Conservation (phyloP, 305 asterid genomes). For the Fraxinus platypoda region DNA sequence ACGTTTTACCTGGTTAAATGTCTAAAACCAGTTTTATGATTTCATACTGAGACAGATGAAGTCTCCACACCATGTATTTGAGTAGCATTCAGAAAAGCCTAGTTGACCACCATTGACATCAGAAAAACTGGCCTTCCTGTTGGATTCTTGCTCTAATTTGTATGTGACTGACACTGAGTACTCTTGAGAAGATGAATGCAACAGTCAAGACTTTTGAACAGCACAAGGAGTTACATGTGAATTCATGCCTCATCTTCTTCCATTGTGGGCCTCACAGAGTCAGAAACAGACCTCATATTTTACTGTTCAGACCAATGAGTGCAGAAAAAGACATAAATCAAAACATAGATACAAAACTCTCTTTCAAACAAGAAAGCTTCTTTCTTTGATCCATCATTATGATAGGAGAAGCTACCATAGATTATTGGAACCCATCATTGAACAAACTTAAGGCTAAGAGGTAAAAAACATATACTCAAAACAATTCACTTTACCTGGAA, state of each 20-base stretch:
- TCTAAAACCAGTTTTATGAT: too few species aligned
- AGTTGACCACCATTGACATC: conserved; percentile 17
- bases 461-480: conserved; percentile 11
- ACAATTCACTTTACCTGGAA: conserved; percentile 48
- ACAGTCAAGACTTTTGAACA: conserved; percentile 47
- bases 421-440: conserved; percentile 16
- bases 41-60: not conserved
- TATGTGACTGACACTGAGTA: conserved; percentile 31
- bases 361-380: conserved; percentile 20
- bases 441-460: not conserved
- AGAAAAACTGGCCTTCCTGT: conserved; percentile 19
- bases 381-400: conserved; percentile 25
- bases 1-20: conserved; percentile 3
- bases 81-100: conserved; percentile 24
- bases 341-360: conserved; percentile 16
- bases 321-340: conserved; percentile 16
- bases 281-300: conserved; percentile 44
- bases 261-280: conserved; percentile 62
- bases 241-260: conserved; percentile 55
- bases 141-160: conserved; percentile 31
- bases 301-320: conserved; percentile 35
- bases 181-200: conserved; percentile 56
- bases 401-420: conserved; percentile 15
- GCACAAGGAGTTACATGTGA: conserved; percentile 48
- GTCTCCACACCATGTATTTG: conserved; percentile 25